A percentile compares a stretch with the other conserved stretches of the same genome.
These are phyloP conservation scores for Kodamaea suecica DNA, from an alignment of 1,139 yeast genomes.

Conservation along the genomic window DNA sequence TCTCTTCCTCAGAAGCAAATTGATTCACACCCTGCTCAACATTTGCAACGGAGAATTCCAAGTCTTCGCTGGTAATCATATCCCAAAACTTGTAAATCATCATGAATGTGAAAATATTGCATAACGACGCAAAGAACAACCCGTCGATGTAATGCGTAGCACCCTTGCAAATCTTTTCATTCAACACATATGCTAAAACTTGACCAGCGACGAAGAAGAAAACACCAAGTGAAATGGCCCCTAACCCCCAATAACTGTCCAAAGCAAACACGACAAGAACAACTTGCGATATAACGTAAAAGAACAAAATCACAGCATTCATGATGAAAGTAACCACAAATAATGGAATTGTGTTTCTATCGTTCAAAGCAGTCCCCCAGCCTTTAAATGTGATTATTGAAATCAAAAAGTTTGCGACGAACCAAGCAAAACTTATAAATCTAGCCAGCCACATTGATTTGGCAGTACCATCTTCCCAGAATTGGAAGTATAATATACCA, in stretches of 20 bases:
- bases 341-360: conserved; percentile 55
- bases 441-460: conserved; percentile 60
- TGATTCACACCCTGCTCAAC: conserved; percentile 41
- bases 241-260: conserved; percentile 82
- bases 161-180: conserved; percentile 60
- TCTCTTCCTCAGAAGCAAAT: conserved; percentile 35
- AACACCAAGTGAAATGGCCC: conserved; percentile 68
- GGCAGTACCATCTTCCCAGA: conserved; percentile 90
- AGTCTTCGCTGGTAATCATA: conserved; percentile 91
- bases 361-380: conserved; percentile 50
- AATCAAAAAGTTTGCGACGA: conserved; percentile 63
- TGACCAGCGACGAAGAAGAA: conserved; percentile 83
- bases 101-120: conserved; percentile 81
- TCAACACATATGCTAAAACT: conserved; percentile 65
- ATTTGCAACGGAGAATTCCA: conserved; percentile 77
- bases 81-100: conserved; percentile 98
- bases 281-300: conserved; percentile 69
- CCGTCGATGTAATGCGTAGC: conserved; percentile 90
- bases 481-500: conserved; percentile 79
- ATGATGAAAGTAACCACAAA: conserved; percentile 68
- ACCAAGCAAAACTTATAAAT: conserved; percentile 47
- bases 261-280: conserved; percentile 65
- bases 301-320: conserved; percentile 62
- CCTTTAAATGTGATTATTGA: conserved; percentile 69
- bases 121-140: conserved; percentile 73